A percentile compares a stretch with the other conserved stretches of the same genome.
phyloP scores from a whole-genome alignment of 2,329 filamentous ascomycete species.

The Colletotrichum higginsianum region DNA sequence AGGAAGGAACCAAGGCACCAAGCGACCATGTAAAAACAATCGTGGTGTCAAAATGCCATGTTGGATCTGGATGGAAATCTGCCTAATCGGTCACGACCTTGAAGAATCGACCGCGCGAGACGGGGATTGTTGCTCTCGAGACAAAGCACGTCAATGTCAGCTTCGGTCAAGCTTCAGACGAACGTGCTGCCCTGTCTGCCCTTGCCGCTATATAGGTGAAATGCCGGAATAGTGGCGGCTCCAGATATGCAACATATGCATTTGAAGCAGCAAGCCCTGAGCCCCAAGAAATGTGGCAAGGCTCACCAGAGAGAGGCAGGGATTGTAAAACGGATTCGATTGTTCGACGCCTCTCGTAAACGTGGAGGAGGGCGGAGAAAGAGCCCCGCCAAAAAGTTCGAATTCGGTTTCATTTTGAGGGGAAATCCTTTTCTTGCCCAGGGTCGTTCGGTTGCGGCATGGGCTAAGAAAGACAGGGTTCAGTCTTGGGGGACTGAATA shows the following conservation, averaged over 20 bases:
- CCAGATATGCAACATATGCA: conserved; percentile 11
- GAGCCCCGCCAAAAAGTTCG: conserved; percentile 29
- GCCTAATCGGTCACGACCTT: not conserved
- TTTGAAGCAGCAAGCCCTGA: not conserved
- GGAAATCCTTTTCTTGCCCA: conserved; percentile 4
- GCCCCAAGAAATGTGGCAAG: conserved; percentile 17
- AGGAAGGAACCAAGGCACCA: not conserved
- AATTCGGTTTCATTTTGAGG: conserved; percentile 27
- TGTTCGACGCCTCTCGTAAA: conserved; percentile 16
- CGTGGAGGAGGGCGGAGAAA: conserved; percentile 6
- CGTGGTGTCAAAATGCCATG: conserved; percentile 8
- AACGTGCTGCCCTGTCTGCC: not conserved
- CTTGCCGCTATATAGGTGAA: not conserved
- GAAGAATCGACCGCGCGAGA: not conserved
- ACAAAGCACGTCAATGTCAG: conserved; percentile 24
- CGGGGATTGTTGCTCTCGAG: not conserved
- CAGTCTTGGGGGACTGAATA: not conserved
- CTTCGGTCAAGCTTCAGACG: conserved; percentile 32
- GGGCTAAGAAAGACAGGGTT: conserved; percentile 1
- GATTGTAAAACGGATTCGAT: not conserved
- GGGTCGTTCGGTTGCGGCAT: conserved; percentile 23
- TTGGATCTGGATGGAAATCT: conserved; percentile 9
- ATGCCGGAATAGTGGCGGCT: conserved; percentile 2
- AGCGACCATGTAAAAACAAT: not conserved
- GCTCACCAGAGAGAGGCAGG: not conserved